Evolutionary conservation across 2,329 filamentous ascomycete species (phyloP).

Genomic region (Nigrospora oryzae): DNA sequence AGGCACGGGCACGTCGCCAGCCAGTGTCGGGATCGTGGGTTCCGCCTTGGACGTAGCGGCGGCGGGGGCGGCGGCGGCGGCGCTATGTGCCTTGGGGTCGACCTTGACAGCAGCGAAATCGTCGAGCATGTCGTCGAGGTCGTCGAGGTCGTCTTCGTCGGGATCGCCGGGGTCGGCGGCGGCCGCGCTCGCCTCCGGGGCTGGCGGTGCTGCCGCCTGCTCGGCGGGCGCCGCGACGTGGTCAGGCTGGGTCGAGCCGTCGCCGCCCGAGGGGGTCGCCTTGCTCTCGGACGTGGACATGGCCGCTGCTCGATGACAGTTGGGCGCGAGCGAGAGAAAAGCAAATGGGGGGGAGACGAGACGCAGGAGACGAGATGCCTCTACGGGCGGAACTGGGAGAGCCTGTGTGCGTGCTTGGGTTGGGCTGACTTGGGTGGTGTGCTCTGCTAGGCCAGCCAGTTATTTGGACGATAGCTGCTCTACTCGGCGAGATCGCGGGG

Average conservation of each 20-base stretch:
- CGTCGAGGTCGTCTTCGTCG: constrained; percentile 86
- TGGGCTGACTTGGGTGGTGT: too few relatives aligned
- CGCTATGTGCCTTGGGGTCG: constrained; percentile 29
- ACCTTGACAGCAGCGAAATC: constrained; percentile 69
- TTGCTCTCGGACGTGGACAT: not conserved
- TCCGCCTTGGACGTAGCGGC: constrained; percentile 7
- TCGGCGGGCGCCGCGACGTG: not conserved
- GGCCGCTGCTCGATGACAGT: too few relatives aligned
- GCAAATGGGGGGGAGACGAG: too few relatives aligned
- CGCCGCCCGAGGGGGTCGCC: not conserved
- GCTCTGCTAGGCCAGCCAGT: too few relatives aligned
- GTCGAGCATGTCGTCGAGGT: constrained; percentile 91
- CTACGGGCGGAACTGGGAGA: too few relatives aligned
- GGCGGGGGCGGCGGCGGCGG: constrained; percentile 10
- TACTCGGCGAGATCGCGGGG: too few relatives aligned
- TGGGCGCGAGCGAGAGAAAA: too few relatives aligned
- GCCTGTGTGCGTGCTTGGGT: too few relatives aligned
- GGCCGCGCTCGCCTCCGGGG: not conserved
- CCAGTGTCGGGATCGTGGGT: constrained; percentile 6
- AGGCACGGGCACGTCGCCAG: constrained; percentile 14
- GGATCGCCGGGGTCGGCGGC: constrained; percentile 46
- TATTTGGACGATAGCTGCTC: too few relatives aligned
- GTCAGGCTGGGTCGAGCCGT: not conserved
- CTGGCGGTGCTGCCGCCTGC: not conserved
- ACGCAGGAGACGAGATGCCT: too few relatives aligned